Evolutionary conservation across 2,329 filamentous ascomycete species (phyloP).

Genomic region (Lasiodiplodia sp.): DNA sequence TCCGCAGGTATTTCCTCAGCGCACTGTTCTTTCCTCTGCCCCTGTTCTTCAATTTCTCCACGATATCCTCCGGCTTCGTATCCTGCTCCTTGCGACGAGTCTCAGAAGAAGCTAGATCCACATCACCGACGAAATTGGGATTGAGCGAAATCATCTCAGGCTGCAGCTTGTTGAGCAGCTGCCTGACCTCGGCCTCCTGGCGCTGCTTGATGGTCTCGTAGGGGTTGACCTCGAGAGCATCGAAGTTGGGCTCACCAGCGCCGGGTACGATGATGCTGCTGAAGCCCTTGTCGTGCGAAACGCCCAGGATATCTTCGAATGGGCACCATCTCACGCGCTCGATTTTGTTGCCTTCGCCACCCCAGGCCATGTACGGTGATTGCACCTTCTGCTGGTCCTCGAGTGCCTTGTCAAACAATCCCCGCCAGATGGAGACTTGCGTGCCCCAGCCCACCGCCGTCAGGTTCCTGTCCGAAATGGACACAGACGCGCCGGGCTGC

Average conservation of each 20-base stretch:
- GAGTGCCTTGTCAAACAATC: slow-evolving; percentile 78
- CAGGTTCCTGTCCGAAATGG: slow-evolving; percentile 87
- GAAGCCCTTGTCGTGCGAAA: slow-evolving; percentile 86
- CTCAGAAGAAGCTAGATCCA: slow-evolving; percentile 82
- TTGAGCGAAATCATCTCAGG: slow-evolving; percentile 97
- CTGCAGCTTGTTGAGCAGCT: slow-evolving; percentile 89
- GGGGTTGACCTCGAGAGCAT: slow-evolving; percentile 88
- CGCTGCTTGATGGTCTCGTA: slow-evolving; percentile 94
- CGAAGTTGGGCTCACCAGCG: slow-evolving; percentile 96
- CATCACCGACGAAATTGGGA: slow-evolving; percentile 86
- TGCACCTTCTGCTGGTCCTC: slow-evolving; percentile 72
- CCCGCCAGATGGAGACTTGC: slow-evolving; percentile 87
- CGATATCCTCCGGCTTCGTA: slow-evolving; percentile 65
- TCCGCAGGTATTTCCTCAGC: slow-evolving; percentile 85
- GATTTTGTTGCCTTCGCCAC: slow-evolving; percentile 80
- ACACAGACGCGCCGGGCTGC: slow-evolving; percentile 80
- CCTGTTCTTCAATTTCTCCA: slow-evolving; percentile 72
- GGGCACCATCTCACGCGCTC: slow-evolving; percentile 91
- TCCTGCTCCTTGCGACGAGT: slow-evolving; percentile 82
- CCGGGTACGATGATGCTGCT: slow-evolving; percentile 89
- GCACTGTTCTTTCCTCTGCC: slow-evolving; percentile 90
- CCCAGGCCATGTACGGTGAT: slow-evolving; percentile 92
- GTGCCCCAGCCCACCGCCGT: slow-evolving; percentile 93
- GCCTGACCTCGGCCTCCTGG: slow-evolving; percentile 89
- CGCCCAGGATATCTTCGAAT: slow-evolving; percentile 89